These are phyloP conservation scores for Epichloe scottii DNA, from an alignment of 2,329 filamentous ascomycete species.

Conservation along the genomic window DNA sequence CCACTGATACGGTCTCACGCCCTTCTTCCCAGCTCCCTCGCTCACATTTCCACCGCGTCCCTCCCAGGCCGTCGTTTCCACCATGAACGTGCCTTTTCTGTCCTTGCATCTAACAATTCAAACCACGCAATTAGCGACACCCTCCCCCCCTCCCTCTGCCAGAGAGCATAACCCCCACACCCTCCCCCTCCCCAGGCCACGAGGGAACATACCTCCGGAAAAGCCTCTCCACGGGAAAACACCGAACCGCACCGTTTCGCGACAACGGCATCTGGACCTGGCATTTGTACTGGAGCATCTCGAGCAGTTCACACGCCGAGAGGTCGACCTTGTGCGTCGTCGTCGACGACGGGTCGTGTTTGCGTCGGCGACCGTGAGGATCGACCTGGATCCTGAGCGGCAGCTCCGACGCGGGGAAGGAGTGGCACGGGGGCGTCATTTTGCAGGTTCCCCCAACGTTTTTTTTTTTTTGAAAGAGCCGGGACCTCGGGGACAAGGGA, in stretches of 20 bases:
- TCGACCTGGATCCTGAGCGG: constrained; percentile 35
- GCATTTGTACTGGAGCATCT: constrained; percentile 50
- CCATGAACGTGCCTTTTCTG: constrained; percentile 42
- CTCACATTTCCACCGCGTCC: constrained; percentile 14
- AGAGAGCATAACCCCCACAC: constrained; percentile 1
- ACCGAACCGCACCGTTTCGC: constrained; percentile 35
- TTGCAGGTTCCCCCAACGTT: neutral
- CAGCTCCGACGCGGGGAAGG: constrained; percentile 41
- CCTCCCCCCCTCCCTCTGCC: too few species aligned
- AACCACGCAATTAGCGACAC: neutral
- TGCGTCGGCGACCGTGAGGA: constrained; percentile 37
- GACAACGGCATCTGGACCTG: constrained; percentile 35
- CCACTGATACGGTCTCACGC: constrained; percentile 18
- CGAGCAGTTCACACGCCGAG: constrained; percentile 40
- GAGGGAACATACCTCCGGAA: constrained; percentile 43
- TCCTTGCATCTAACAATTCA: constrained; percentile 39
- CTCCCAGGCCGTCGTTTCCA: constrained; percentile 55
- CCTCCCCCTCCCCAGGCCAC: neutral
- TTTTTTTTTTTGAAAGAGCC: too few species aligned
- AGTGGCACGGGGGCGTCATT: constrained; percentile 47
- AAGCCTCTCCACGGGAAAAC: constrained; percentile 44
- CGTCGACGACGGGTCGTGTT: constrained; percentile 26
- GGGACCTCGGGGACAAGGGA: constrained; percentile 2
- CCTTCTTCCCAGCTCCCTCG: neutral
- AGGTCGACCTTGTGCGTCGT: constrained; percentile 33